Base-by-base conservation (phyloP, 2,329 filamentous ascomycete genomes). In the Pleoardoris graminearum region DNA sequence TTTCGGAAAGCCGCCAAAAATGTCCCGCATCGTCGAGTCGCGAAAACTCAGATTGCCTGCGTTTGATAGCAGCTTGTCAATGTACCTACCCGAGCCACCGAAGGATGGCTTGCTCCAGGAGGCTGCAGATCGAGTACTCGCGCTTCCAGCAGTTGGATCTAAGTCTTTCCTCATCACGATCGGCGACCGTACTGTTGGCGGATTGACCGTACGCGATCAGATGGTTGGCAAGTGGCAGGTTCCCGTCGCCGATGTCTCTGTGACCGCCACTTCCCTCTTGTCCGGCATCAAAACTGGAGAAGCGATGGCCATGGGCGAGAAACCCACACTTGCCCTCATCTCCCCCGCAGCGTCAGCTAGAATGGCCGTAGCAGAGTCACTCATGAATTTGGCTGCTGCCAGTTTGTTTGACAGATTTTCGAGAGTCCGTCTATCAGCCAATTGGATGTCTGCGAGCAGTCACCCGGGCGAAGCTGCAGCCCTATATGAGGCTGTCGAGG, bases 111-210 rank as follows among this genome's bases (percentile, higher is more conserved):
- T 85, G 22, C 68, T 86, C n/a, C 71, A 76, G 0, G 86, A 92
- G 72, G 91, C 93, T 14, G 84, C 90, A 0, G 85, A 91, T 62
- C 81, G 91, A 55, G 91, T 97, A 2, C 85, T 97, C 49, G 85
- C 85, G 44, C 80, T 97, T 47, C 93, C 94, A 17, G 84, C 92
- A 1, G 94, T 97, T 19, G 93, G 91, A n/a, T 97, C 92, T 19
- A 97, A 97, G 76, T 91, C 88, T 19, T 99, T 97, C 79, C 81
- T 99, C 32, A 97, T 99, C 68, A 97, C 94, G 1, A 99, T 97
- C 61, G 92, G 89, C 44, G 94, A 97, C 73, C 85, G 94, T 57
- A 91, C 89, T 23, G 92, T 97, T 25, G 93, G 93, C 59, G 94
- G 93, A 45, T 81, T 97, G 52, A 91, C 90, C 7, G 85, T 88